These are phyloP conservation scores for Gossypium schwendimanii DNA, from an alignment of 441 rosid genomes.

Conservation along the genomic window DNA sequence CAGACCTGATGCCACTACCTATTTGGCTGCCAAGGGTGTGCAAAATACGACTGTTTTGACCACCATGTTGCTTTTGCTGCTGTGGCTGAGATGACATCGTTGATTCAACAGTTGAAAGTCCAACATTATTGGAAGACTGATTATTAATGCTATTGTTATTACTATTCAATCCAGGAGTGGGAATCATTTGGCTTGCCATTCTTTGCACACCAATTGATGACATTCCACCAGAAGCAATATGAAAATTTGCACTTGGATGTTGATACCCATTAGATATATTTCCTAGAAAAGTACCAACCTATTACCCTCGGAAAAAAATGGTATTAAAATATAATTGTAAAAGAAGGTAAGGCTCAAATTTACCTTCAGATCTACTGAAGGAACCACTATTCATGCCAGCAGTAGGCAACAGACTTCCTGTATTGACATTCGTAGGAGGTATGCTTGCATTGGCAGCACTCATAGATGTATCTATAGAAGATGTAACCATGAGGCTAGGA, in stretches of 20 bases:
- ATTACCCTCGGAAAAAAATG: not conserved
- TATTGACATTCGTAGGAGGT: slow-evolving; percentile 42
- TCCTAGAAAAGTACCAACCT: slow-evolving; percentile 38
- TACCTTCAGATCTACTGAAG: slow-evolving; percentile 44
- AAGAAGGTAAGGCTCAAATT: slow-evolving; percentile 3
- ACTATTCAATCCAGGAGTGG: slow-evolving; percentile 82
- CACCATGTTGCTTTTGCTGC: slow-evolving; percentile 74
- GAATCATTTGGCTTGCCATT: slow-evolving; percentile 88
- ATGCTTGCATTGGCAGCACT: slow-evolving; percentile 45
- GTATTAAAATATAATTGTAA: slow-evolving; percentile 7
- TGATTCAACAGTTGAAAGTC: slow-evolving; percentile 65
- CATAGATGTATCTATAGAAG: slow-evolving; percentile 64
- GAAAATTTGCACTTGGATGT: slow-evolving; percentile 62
- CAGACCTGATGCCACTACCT: slow-evolving; percentile 65
- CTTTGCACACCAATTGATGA: slow-evolving; percentile 61
- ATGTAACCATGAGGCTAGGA: slow-evolving; percentile 50
- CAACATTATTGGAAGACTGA: slow-evolving; percentile 59
- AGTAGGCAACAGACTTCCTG: slow-evolving; percentile 47
- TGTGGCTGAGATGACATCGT: slow-evolving; percentile 55
- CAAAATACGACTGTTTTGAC: slow-evolving; percentile 71
- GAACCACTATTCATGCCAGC: slow-evolving; percentile 56
- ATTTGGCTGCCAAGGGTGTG: slow-evolving; percentile 81
- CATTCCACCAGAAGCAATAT: slow-evolving; percentile 75
- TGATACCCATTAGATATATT: slow-evolving; percentile 72
- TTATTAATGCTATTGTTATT: slow-evolving; percentile 24